A percentile compares a stretch with the other conserved stretches of the same genome.
Conservation (phyloP, 2,329 filamentous ascomycete genomes). For the Pseudocercospora pini-densiflorae region DNA sequence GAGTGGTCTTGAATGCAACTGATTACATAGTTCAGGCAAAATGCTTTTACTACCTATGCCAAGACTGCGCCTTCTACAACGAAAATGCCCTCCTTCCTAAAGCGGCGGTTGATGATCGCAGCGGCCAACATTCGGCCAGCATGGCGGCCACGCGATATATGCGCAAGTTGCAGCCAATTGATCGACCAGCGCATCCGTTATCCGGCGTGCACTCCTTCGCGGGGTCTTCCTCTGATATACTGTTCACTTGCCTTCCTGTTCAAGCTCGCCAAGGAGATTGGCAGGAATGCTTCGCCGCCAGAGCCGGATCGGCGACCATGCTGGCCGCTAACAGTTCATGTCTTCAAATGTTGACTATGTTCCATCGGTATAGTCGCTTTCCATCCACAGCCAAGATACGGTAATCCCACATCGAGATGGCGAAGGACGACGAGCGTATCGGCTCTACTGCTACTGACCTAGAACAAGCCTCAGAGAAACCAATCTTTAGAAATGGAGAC, state of each 20-base stretch:
- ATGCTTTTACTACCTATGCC: background rate
- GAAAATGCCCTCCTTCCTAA: background rate
- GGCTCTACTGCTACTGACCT: background rate
- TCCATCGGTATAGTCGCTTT: background rate
- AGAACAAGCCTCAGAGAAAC: slow-evolving; percentile 18
- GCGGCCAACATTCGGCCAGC: background rate
- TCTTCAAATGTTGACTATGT: background rate
- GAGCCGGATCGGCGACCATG: background rate
- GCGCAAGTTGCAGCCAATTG: background rate
- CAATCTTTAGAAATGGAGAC: slow-evolving; percentile 22
- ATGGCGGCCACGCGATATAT: background rate
- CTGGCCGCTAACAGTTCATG: background rate
- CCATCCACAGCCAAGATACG: background rate
- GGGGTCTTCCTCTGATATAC: background rate
- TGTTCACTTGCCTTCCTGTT: background rate
- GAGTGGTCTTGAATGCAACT: too few species aligned
- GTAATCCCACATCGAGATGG: background rate
- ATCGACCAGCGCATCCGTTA: background rate
- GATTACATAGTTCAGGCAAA: too few species aligned
- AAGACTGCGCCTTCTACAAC: background rate
- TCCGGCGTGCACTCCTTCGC: background rate
- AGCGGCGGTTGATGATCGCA: background rate
- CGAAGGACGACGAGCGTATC: background rate
- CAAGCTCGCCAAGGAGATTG: background rate
- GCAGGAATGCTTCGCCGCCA: background rate